phyloP scores from a whole-genome alignment of 129 eudicot species.

The Glebionis coronaria region DNA sequence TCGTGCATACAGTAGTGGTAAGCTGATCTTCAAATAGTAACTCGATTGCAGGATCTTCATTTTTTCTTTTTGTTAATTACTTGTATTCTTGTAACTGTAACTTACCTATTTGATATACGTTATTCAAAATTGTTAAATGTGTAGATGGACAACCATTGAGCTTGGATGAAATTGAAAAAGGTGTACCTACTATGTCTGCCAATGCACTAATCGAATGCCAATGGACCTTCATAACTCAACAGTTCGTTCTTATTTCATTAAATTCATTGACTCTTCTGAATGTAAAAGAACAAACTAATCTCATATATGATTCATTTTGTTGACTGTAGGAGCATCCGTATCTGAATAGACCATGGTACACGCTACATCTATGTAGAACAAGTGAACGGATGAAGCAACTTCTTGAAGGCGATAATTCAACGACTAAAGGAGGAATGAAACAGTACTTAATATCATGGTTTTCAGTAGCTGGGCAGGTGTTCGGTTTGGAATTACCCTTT shows the following conservation, averaged over 20 bases:
- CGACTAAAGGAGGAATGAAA: constrained; percentile 22
- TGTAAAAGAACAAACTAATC: not conserved
- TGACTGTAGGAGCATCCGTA: constrained; percentile 70
- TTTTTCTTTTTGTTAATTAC: too few species aligned
- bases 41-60: not conserved
- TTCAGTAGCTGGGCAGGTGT: constrained; percentile 86
- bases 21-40: constrained; percentile 17
- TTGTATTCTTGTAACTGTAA: too few species aligned
- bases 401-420: constrained; percentile 31
- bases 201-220: constrained; percentile 52
- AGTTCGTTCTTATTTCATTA: constrained; percentile 38
- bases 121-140: constrained; percentile 7
- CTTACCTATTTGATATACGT: too few species aligned
- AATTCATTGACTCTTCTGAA: not conserved
- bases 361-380: constrained; percentile 91
- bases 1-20: constrained; percentile 61
- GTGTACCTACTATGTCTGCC: constrained; percentile 52
- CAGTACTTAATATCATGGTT: constrained; percentile 76
- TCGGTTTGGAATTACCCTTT: constrained; percentile 71
- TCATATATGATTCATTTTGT: not conserved
- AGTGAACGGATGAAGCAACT: constrained; percentile 87
- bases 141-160: constrained; percentile 72
- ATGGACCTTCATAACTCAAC: constrained; percentile 92
- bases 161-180: constrained; percentile 65
- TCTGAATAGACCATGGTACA: constrained; percentile 88